Base-by-base conservation (phyloP, 345 rosid species). In the Nephelium lappaceum region DNA sequence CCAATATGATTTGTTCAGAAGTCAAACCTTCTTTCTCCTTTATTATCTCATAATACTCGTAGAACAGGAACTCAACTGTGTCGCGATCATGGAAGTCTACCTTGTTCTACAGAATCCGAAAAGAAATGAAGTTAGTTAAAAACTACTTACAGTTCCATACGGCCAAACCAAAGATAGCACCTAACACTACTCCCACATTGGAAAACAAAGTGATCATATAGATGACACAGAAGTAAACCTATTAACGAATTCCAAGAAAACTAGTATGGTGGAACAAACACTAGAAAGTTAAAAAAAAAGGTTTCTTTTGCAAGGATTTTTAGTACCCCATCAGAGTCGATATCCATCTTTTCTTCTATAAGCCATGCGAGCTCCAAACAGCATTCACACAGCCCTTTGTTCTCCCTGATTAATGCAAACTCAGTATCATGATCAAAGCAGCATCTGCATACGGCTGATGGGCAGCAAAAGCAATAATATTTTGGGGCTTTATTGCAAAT, bases 401-500 rank as follows among this genome's bases (percentile, higher is more conserved):
- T 67, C 72, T 67, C 68, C 75, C 53, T 83, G 42, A 84, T 53
- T 10, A 78, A n/a, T 2, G 55, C 85, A 68, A 90, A 88, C 18
- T 78, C 78, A 36, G 77, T 60, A 77, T 58, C 84, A 62, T 31
- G 36, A 31, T 69, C 77, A 41, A 77, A 69, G 74, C 91, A 90
- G 64, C 75, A 39, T 36, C 89, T 82, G 16, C 93, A 90, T 45
- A 87, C 76, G 36, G 88, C 90, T 21, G 42, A 75, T 47, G 89
- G 88, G 77, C 91, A 90, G 76, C 86, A 84, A 38, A 85, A 84
- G 88, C 93, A 90, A 45, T 75, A 77, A 43, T 81, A 78, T 75
- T 81, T 90, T 23, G 93, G 72, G 36, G 85, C 14, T 41, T 83
- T 87, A 16, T 55, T 6, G 75, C 93, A 90, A n/a, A 64, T 38